Conservation (phyloP, 2,329 filamentous ascomycete genomes). For the Huntiella decipiens region DNA sequence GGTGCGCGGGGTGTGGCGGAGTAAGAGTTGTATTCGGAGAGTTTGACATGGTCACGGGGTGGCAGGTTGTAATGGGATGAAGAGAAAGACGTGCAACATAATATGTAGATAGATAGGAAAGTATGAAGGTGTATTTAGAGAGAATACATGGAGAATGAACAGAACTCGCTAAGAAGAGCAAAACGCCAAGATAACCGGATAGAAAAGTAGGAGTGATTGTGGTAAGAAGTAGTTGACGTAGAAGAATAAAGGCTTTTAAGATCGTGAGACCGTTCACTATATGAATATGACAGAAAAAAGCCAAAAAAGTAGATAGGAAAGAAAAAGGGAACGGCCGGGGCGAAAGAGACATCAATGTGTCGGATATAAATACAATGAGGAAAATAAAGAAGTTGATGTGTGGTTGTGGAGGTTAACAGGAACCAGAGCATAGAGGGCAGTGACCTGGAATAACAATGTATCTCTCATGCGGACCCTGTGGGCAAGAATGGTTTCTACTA, state of each 20-base stretch:
- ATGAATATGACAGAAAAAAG: too few relatives aligned
- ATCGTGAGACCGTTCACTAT: too few relatives aligned
- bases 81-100: background rate
- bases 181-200: background rate
- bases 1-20: too few relatives aligned
- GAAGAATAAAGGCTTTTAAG: too few relatives aligned
- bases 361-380: too few relatives aligned
- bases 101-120: too few relatives aligned
- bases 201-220: background rate
- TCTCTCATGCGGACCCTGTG: constrained; percentile 49
- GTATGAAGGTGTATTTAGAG: background rate
- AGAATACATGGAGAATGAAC: background rate
- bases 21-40: too few relatives aligned
- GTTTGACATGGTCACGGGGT: background rate
- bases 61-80: background rate
- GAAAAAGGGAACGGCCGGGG: too few relatives aligned
- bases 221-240: too few relatives aligned
- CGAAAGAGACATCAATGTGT: too few relatives aligned
- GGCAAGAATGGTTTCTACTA: constrained; percentile 37
- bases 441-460: constrained; percentile 52
- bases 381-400: background rate
- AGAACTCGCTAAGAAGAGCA: background rate
- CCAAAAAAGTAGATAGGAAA: too few relatives aligned
- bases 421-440: constrained; percentile 28
- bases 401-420: constrained; percentile 10